phyloP scores from a whole-genome alignment of 1,284 basidiomycete species.

The Quambalaria eucalypti region DNA sequence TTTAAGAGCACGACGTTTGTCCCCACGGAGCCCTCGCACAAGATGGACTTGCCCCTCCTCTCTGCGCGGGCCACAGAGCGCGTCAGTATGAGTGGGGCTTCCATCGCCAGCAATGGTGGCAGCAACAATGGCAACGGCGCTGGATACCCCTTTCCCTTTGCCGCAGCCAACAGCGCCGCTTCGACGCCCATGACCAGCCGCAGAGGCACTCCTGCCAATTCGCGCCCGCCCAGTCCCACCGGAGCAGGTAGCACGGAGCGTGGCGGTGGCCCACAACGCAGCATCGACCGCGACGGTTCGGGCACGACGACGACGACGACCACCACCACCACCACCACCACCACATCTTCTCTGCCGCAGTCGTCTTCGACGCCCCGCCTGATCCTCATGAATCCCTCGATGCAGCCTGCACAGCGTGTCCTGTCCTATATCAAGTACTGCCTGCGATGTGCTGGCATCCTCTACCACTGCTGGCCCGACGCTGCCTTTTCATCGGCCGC shows the following conservation, averaged over 20 bases:
- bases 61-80: constrained; percentile 19
- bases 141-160: constrained; percentile 7
- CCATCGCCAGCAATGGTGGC: not conserved
- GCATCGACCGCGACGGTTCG: too few relatives aligned
- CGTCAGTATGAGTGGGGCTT: too few relatives aligned
- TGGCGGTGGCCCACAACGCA: too few relatives aligned
- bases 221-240: constrained; percentile 15
- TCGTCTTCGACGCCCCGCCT: constrained; percentile 7
- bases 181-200: not conserved
- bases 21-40: constrained; percentile 50
- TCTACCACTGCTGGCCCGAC: constrained; percentile 51
- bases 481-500: too few relatives aligned
- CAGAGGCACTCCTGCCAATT: constrained; percentile 6
- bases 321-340: not conserved
- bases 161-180: not conserved
- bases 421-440: constrained; percentile 49
- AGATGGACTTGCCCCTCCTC: constrained; percentile 48
- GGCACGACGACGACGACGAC: too few relatives aligned
- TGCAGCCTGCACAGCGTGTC: constrained; percentile 26
- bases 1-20: constrained; percentile 53
- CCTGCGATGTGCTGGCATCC: constrained; percentile 52
- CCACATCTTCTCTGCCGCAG: not conserved
- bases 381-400: constrained; percentile 33
- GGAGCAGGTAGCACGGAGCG: too few relatives aligned
- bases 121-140: not conserved